A percentile compares a stretch with the other conserved stretches of the same genome.
phyloP scores from a whole-genome alignment of 768 basidiomycete species.

The Amanita polypyramis region DNA sequence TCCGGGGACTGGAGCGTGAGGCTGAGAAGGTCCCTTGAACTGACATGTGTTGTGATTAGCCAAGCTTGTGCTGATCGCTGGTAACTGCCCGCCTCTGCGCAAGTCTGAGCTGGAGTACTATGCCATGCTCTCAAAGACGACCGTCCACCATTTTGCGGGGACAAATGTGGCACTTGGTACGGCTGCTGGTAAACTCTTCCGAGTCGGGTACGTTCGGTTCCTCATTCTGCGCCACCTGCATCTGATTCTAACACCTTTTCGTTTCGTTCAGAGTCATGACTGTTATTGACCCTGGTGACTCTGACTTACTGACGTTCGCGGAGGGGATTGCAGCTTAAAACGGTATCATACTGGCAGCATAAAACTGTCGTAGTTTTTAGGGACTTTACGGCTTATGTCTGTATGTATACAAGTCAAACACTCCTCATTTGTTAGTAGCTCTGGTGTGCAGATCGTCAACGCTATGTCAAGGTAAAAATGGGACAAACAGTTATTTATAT shows the following conservation, averaged over 20 bases:
- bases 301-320: conserved; percentile 83
- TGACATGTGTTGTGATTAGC: conserved; percentile 52
- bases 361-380: not conserved
- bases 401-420: not conserved
- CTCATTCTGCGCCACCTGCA: conserved; percentile 8
- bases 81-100: conserved; percentile 97
- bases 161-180: conserved; percentile 98
- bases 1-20: conserved; percentile 90
- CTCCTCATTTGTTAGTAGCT: not conserved
- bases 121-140: conserved; percentile 98
- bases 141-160: conserved; percentile 96
- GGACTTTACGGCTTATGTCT: not conserved
- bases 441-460: too few species aligned
- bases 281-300: conserved; percentile 91
- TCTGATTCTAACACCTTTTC: conserved; percentile 8
- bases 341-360: not conserved
- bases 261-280: conserved; percentile 76
- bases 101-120: conserved; percentile 99
- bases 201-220: conserved; percentile 61
- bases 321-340: conserved; percentile 59
- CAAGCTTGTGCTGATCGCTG: conserved; percentile 97
- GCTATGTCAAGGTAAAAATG: too few species aligned
- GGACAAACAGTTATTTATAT: not conserved
- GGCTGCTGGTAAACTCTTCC: conserved; percentile 98
- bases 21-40: conserved; percentile 98